Evolutionary conservation across 2,329 filamentous ascomycete genomes (phyloP), one percentile per base, ranked within the genome.

Genomic region (Pseudopithomyces maydicus): DNA sequence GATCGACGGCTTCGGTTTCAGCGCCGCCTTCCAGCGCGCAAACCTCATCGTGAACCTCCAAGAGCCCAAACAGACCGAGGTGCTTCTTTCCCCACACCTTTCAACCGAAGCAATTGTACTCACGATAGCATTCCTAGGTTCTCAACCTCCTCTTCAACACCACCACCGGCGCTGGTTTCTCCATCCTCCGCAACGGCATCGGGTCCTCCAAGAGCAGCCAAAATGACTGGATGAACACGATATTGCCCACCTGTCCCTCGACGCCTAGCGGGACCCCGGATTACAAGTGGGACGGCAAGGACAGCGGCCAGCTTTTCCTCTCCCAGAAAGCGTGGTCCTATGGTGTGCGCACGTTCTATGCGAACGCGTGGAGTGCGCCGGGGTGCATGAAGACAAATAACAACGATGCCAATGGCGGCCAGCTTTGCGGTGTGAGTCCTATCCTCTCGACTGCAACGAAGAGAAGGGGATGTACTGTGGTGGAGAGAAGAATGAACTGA

Each of bases 381-480:
- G 79, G 79, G 0, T 83, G 78, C 63, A 83, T 84, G 81, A 82
- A 83, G 73, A 82, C 77, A 5, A 82, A 82, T 53, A 67, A 68
- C 2, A 71, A 78, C 49, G 77, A 82, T 46, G 71, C 67, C 35
- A 74, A 79, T 56, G 78, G 80, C 1, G 80, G 80, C 1, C 78
- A 74, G 46, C 67, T 83, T 0, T 82, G 80, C 58, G 80, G 80
- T 43, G 79, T 80, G 35, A 67, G 72, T 56, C 68, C 70, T 39
- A 33, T 19, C 12, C 20, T 23, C n/a, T 2, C 12, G 11, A 6
- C 17, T 4, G 11, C 35, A 36, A 3, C 3, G 11, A 11, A 14
- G 11, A 14, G 11, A 36, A 36, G 35, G 15, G 11, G 5, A 14
- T 36, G 15, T 36, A 11, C 3, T n/a, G 5, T 14, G 35, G 35